Evolutionary conservation across 371 early-diverging fungal species (phyloP).

Genomic region (Rhizopus sp.): DNA sequence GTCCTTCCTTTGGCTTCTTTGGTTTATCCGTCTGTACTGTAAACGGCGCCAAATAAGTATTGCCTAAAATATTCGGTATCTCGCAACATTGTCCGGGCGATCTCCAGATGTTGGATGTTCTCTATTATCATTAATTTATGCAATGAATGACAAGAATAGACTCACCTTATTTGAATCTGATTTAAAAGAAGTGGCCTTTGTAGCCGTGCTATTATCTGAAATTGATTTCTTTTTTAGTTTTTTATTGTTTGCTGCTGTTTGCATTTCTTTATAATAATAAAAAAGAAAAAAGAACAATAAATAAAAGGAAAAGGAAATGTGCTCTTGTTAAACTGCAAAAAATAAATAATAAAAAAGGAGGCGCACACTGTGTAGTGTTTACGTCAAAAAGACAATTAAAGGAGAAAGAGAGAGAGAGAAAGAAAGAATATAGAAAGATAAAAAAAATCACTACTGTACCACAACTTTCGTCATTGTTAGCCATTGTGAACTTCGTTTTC

Average conservation of each 20-base stretch:
- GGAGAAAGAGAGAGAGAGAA: constrained; percentile 2
- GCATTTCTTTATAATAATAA: constrained; percentile 7
- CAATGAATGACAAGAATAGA: neutral
- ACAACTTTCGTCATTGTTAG: neutral
- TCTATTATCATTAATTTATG: too few relatives aligned
- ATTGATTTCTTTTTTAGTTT: neutral
- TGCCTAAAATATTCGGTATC: constrained; percentile 29
- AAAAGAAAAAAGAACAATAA: constrained; percentile 2
- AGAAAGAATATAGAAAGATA: neutral
- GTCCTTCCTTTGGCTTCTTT: constrained; percentile 3
- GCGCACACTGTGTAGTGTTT: neutral
- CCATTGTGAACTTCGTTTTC: constrained; percentile 14
- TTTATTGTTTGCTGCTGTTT: constrained; percentile 7
- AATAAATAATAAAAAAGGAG: too few relatives aligned
- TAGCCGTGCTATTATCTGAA: too few relatives aligned
- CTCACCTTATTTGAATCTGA: constrained; percentile 13
- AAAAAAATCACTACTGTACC: neutral
- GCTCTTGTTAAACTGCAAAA: too few relatives aligned
- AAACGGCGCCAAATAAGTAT: constrained; percentile 21
- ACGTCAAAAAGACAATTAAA: constrained; percentile 1
- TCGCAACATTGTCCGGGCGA: constrained; percentile 28
- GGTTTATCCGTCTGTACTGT: constrained; percentile 2
- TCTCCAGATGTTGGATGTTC: constrained; percentile 19
- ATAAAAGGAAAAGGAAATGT: constrained; percentile 4
- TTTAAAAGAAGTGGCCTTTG: constrained; percentile 10